These are phyloP conservation scores for Eragrostis nindensis DNA, from an alignment of 176 grass and related monocot genomes.

Conservation along the genomic window DNA sequence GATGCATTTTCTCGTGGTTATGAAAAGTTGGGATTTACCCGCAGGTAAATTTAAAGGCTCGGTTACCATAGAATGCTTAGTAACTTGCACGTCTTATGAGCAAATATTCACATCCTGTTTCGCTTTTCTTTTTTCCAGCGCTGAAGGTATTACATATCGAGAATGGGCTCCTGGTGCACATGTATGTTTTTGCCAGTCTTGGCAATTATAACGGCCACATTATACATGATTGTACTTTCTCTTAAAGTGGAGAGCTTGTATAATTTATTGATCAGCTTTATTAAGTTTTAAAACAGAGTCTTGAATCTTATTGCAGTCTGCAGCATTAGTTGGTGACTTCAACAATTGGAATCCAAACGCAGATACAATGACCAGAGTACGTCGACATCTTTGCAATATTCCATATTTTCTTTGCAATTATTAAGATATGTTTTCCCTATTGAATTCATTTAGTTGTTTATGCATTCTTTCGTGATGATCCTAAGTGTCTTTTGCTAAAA, in stretches of 20 bases:
- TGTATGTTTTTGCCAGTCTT: slow-evolving; percentile 50
- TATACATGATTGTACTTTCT: slow-evolving; percentile 4
- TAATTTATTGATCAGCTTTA: slow-evolving; percentile 8
- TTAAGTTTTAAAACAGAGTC: slow-evolving; percentile 37
- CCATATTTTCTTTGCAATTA: slow-evolving; percentile 29
- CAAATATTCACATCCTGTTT: slow-evolving; percentile 22
- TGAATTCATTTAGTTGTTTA: too few relatives aligned
- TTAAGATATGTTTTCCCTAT: slow-evolving; percentile 31
- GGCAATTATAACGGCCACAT: neutral
- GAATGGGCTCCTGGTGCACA: slow-evolving; percentile 97
- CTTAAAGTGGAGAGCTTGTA: slow-evolving; percentile 17
- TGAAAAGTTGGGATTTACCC: slow-evolving; percentile 86
- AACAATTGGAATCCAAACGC: slow-evolving; percentile 97
- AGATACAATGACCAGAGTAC: slow-evolving; percentile 76
- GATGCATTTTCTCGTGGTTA: slow-evolving; percentile 98
- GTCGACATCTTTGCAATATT: slow-evolving; percentile 31
- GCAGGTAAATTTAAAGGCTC: slow-evolving; percentile 55
- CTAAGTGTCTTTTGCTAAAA: neutral
- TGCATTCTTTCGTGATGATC: too few relatives aligned
- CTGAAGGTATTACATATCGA: slow-evolving; percentile 84
- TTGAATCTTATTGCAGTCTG: slow-evolving; percentile 69
- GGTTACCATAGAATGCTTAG: neutral
- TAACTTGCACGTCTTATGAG: slow-evolving; percentile 1
- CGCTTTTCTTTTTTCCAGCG: slow-evolving; percentile 42
- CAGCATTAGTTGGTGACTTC: slow-evolving; percentile 91